Percentiles rank a stretch among this genome's conserved stretches.
phyloP scores from a whole-genome alignment of 495 filamentous ascomycete genomes.

The Penicillium antarcticum region DNA sequence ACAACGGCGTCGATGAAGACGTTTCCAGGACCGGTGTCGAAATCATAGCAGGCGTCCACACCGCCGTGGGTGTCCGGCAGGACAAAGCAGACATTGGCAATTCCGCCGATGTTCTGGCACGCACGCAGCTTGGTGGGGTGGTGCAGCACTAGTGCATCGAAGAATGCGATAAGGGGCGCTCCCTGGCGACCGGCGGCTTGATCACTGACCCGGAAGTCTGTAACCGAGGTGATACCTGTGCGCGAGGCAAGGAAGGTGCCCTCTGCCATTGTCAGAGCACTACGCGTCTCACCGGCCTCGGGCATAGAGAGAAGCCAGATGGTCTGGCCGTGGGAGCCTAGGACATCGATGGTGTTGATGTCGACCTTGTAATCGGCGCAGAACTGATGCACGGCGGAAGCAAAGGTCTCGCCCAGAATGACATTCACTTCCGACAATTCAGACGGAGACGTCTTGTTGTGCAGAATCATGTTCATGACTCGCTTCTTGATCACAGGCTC shows the following conservation, averaged over 20 bases:
- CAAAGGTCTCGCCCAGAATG: conserved; percentile 49
- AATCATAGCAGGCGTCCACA: conserved; percentile 48
- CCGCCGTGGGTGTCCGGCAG: conserved; percentile 49
- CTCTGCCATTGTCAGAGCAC: conserved; percentile 48
- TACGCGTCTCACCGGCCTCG: conserved; percentile 41
- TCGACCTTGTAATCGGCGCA: conserved; percentile 42
- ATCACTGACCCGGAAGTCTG: conserved; percentile 44
- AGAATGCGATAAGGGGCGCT: conserved; percentile 43
- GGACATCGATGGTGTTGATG: conserved; percentile 46
- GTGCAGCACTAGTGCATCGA: conserved; percentile 51
- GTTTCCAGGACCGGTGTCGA: conserved; percentile 47
- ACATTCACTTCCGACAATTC: conserved; percentile 55
- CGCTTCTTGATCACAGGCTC: conserved; percentile 52
- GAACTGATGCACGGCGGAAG: conserved; percentile 45
- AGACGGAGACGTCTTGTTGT: conserved; percentile 48
- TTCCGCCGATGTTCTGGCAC: conserved; percentile 60
- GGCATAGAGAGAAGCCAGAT: conserved; percentile 58
- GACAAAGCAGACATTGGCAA: conserved; percentile 59
- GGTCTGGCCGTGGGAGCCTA: conserved; percentile 59
- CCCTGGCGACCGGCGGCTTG: conserved; percentile 45
- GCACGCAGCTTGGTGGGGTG: conserved; percentile 54
- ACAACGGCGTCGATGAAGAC: conserved; percentile 40
- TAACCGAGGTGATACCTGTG: conserved; percentile 44
- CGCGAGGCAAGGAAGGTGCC: conserved; percentile 41
- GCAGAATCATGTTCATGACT: conserved; percentile 53